Conservation (phyloP, 441 rosid genomes). For the Syzygium malaccense region DNA sequence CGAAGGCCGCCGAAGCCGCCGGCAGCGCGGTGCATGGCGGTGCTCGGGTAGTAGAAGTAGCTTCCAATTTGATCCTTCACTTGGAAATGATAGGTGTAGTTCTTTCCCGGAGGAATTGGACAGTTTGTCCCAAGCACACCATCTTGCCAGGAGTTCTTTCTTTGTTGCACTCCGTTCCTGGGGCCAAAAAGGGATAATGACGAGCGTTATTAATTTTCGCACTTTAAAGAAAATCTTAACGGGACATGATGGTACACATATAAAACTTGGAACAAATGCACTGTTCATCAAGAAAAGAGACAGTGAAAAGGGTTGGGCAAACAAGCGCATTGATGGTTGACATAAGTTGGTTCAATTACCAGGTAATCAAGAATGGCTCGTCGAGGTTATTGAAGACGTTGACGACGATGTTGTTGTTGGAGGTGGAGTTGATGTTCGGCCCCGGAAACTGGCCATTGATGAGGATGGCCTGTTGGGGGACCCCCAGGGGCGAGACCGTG, state of each 20-base stretch:
- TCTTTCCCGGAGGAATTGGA: conserved; percentile 10
- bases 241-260: neutral
- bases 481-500: conserved; percentile 2
- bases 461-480: conserved; percentile 8
- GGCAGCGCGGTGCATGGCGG: neutral
- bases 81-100: conserved; percentile 13
- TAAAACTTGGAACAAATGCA: neutral
- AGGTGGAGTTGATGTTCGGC: conserved; percentile 17
- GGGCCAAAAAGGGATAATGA: neutral
- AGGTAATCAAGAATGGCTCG: conserved; percentile 7
- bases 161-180: conserved; percentile 15
- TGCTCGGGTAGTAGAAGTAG: conserved; percentile 14
- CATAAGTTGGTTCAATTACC: neutral
- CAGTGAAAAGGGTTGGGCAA: too few relatives aligned
- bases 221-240: neutral
- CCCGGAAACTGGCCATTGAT: conserved; percentile 13
- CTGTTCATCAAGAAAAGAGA: neutral
- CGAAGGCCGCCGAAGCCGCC: conserved; percentile 12
- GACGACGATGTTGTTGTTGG: conserved; percentile 8
- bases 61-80: conserved; percentile 18
- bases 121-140: conserved; percentile 14
- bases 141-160: conserved; percentile 16
- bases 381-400: conserved; percentile 7
- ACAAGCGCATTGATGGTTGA: neutral
- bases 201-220: neutral